Conservation (phyloP, 768 basidiomycete genomes). For the Pleurotus giganteus region DNA sequence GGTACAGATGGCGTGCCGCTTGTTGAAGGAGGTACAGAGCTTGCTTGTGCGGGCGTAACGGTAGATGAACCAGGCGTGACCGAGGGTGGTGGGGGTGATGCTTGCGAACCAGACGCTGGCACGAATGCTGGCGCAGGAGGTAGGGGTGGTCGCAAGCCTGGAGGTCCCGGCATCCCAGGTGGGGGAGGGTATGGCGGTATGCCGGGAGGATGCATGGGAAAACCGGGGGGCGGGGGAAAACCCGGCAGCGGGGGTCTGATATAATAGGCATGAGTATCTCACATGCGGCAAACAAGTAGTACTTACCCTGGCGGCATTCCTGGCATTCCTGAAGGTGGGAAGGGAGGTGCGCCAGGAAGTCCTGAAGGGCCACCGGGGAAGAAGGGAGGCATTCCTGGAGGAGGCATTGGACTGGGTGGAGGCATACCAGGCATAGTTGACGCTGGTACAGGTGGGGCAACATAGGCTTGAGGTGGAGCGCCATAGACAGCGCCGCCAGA, state of each 20-base stretch:
- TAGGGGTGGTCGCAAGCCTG: constrained; percentile 20
- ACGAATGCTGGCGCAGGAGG: constrained; percentile 19
- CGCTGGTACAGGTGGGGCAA: constrained; percentile 41
- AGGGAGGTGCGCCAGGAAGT: constrained; percentile 36
- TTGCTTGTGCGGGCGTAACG: constrained; percentile 13
- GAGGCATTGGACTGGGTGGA: constrained; percentile 27
- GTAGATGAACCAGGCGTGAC: not conserved
- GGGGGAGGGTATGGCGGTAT: constrained; percentile 28
- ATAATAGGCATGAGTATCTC: constrained; percentile 12
- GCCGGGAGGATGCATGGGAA: constrained; percentile 37
- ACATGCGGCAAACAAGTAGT: constrained; percentile 10
- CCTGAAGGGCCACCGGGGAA: constrained; percentile 38
- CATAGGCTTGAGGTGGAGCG: constrained; percentile 73
- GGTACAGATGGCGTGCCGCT: constrained; percentile 13
- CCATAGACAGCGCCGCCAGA: constrained; percentile 65
- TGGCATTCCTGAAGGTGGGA: constrained; percentile 42
- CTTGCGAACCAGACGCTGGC: constrained; percentile 10
- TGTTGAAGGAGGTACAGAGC: constrained; percentile 16
- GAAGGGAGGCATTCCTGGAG: constrained; percentile 27
- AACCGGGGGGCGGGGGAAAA: constrained; percentile 50
- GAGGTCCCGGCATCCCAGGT: constrained; percentile 7
- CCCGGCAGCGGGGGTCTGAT: constrained; percentile 49
- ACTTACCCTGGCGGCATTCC: constrained; percentile 55
- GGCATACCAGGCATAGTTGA: constrained; percentile 24
- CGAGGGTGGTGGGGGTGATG: constrained; percentile 9